phyloP scores from a whole-genome alignment of 2,329 filamentous ascomycete genomes.

The Tolypocladium inflatum region DNA sequence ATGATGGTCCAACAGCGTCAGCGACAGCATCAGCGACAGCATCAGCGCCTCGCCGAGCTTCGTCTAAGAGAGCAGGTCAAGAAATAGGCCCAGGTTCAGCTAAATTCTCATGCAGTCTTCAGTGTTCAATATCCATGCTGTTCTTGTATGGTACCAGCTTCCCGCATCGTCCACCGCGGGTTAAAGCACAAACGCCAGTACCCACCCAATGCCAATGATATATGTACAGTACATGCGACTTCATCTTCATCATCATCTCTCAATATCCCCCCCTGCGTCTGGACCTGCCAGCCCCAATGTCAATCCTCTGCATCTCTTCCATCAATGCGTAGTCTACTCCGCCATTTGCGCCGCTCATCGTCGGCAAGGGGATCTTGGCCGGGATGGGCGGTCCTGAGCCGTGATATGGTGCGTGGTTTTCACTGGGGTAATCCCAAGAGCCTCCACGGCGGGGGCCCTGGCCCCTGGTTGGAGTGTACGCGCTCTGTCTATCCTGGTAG shows the following conservation, averaged over 20 bases:
- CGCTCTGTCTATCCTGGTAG: slow-evolving; percentile 33
- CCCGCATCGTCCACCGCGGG: neutral
- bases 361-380: slow-evolving; percentile 54
- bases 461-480: slow-evolving; percentile 19
- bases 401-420: slow-evolving; percentile 38
- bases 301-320: slow-evolving; percentile 61
- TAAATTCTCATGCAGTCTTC: neutral
- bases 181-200: slow-evolving; percentile 5
- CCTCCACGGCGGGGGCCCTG: slow-evolving; percentile 30
- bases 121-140: neutral
- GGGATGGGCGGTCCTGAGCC: slow-evolving; percentile 49
- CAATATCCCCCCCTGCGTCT: slow-evolving; percentile 38
- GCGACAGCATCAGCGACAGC: neutral
- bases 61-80: neutral
- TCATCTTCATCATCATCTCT: slow-evolving; percentile 6
- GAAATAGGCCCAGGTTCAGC: too few relatives aligned
- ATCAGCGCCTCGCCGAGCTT: neutral
- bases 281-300: slow-evolving; percentile 52
- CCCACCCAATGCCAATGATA: neutral
- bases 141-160: neutral
- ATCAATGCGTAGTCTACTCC: slow-evolving; percentile 48
- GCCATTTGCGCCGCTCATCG: slow-evolving; percentile 35
- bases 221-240: slow-evolving; percentile 8
- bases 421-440: slow-evolving; percentile 43
- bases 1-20: too few relatives aligned